These are phyloP conservation scores for Tylopilus plumbeoviolaceoides DNA, from an alignment of 768 basidiomycete species.

Conservation along the genomic window DNA sequence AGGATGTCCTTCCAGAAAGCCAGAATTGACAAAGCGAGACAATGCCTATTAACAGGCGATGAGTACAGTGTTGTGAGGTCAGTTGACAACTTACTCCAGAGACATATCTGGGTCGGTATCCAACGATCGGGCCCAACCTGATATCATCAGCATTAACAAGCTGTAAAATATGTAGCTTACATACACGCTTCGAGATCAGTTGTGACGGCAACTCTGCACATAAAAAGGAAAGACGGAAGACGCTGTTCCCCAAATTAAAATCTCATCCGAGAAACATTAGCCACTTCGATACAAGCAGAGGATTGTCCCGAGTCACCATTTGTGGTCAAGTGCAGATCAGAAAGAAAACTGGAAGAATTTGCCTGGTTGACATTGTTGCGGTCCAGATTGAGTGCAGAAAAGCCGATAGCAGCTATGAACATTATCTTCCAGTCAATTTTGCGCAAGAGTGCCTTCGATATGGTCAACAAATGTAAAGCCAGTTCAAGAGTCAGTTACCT, in stretches of 20 bases:
- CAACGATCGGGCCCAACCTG: constrained; percentile 60
- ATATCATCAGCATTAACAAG: background rate
- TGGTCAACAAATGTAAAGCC: background rate
- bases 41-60: constrained; percentile 24
- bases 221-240: constrained; percentile 50
- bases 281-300: background rate
- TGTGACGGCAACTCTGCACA: constrained; percentile 61
- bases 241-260: constrained; percentile 52
- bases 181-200: constrained; percentile 53
- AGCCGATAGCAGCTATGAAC: constrained; percentile 52
- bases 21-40: constrained; percentile 53
- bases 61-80: background rate
- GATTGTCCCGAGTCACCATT: constrained; percentile 23
- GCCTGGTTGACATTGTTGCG: constrained; percentile 53
- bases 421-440: constrained; percentile 63
- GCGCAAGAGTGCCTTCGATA: constrained; percentile 40
- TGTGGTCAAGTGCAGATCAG: constrained; percentile 50
- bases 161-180: constrained; percentile 5
- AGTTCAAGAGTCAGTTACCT: constrained; percentile 22
- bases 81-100: constrained; percentile 37
- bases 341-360: constrained; percentile 55
- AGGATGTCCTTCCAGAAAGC: constrained; percentile 48
- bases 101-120: constrained; percentile 57
- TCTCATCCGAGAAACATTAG: constrained; percentile 29
- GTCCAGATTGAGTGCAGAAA: constrained; percentile 54